phyloP scores from a whole-genome alignment of 345 rosid genomes.

The Populus davidiana region DNA sequence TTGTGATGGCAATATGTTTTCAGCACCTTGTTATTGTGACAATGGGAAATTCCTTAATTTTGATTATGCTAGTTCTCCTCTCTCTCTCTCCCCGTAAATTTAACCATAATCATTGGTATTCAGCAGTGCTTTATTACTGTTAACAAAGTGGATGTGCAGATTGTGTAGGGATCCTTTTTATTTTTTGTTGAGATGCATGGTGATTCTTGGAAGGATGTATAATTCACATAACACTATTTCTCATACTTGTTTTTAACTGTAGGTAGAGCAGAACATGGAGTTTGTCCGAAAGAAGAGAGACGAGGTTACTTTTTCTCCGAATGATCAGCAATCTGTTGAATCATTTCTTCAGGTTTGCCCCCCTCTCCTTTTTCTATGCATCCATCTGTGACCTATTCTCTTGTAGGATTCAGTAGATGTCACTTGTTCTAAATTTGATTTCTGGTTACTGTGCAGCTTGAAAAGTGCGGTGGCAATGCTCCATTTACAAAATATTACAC shows the following conservation, averaged over 20 bases:
- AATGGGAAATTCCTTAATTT: neutral
- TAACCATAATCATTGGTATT: neutral
- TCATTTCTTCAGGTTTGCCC: slow-evolving; percentile 62
- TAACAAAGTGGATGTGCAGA: no score
- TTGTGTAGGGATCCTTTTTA: no score
- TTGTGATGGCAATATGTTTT: neutral
- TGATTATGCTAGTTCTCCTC: neutral
- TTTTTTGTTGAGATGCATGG: no score
- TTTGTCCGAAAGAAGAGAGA: slow-evolving; percentile 79
- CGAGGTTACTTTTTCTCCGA: slow-evolving; percentile 82
- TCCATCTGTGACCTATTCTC: neutral
- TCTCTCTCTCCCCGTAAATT: no score
- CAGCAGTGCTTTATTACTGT: neutral
- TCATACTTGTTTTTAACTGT: neutral
- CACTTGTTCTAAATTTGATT: slow-evolving; percentile 11
- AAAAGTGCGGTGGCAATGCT: slow-evolving; percentile 45
- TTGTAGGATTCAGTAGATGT: neutral
- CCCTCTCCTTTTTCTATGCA: neutral
- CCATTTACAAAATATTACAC: slow-evolving; percentile 69
- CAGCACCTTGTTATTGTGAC: neutral
- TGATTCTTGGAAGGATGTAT: neutral
- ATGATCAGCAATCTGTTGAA: slow-evolving; percentile 66
- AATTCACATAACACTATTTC: neutral
- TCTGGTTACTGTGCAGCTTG: slow-evolving; percentile 48
- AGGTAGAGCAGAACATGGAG: slow-evolving; percentile 78